Conservation (phyloP, 495 filamentous ascomycete species). For the Daldinia bambusicola region DNA sequence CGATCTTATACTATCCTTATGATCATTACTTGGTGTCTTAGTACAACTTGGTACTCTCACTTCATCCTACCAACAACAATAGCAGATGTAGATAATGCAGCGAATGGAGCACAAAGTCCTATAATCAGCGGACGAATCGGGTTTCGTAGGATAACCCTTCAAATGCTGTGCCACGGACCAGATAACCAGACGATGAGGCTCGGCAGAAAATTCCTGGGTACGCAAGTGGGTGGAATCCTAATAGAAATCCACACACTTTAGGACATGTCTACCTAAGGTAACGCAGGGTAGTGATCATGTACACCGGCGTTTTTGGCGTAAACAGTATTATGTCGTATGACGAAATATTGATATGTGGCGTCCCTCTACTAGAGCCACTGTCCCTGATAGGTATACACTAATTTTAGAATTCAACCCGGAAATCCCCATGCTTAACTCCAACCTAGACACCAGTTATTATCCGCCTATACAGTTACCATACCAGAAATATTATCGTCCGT, state of each 20-base stretch:
- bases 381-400: slow-evolving; percentile 25
- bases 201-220: neutral
- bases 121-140: neutral
- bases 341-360: neutral
- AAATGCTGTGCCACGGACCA: slow-evolving; percentile 1
- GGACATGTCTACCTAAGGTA: neutral
- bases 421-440: slow-evolving; percentile 24
- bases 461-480: neutral
- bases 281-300: neutral
- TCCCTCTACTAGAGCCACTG: neutral
- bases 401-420: slow-evolving; percentile 21
- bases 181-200: neutral
- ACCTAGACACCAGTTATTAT: neutral
- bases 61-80: neutral
- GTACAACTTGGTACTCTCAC: neutral
- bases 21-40: neutral
- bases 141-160: neutral
- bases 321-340: slow-evolving; percentile 14
- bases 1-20: neutral
- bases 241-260: neutral
- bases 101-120: neutral
- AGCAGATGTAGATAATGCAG: neutral
- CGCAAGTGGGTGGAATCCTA: neutral
- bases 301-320: neutral
- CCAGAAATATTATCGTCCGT: neutral